phyloP scores from a whole-genome alignment of 345 rosid species.

The Lepidium didymum region DNA sequence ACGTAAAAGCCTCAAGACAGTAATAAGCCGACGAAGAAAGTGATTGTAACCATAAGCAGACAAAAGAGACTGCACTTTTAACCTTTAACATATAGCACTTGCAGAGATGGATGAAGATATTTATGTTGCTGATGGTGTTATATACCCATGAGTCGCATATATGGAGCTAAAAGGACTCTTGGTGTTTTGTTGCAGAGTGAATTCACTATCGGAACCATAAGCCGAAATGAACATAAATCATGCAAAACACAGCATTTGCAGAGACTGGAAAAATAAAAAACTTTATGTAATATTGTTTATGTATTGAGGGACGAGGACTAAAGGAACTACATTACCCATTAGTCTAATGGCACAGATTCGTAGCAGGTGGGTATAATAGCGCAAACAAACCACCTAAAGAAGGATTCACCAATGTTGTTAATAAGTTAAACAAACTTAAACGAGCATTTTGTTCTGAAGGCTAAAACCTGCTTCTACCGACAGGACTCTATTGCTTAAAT shows the following conservation, averaged over 20 bases:
- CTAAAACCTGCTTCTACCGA: background rate
- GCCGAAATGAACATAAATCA: background rate
- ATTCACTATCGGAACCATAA: background rate
- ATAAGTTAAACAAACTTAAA: background rate
- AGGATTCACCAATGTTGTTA: slow-evolving; percentile 2
- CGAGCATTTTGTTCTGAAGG: background rate
- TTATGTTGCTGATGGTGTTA: background rate
- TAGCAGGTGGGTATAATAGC: background rate
- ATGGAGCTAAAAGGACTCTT: background rate
- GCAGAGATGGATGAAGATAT: background rate
- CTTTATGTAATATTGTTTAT: no score
- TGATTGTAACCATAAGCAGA: slow-evolving; percentile 10
- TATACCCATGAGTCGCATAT: background rate
- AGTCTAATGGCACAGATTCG: background rate
- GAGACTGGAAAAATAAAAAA: background rate
- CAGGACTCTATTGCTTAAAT: background rate
- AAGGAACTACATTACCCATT: background rate
- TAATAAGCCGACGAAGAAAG: slow-evolving; percentile 12
- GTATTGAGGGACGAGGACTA: background rate
- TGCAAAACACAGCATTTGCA: background rate
- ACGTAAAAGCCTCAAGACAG: slow-evolving; percentile 10
- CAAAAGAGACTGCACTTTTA: background rate
- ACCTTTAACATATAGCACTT: background rate
- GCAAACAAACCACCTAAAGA: background rate
- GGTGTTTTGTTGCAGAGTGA: background rate